Base-by-base conservation (phyloP, 1,284 basidiomycete species). In the Sphagnurus paluster region DNA sequence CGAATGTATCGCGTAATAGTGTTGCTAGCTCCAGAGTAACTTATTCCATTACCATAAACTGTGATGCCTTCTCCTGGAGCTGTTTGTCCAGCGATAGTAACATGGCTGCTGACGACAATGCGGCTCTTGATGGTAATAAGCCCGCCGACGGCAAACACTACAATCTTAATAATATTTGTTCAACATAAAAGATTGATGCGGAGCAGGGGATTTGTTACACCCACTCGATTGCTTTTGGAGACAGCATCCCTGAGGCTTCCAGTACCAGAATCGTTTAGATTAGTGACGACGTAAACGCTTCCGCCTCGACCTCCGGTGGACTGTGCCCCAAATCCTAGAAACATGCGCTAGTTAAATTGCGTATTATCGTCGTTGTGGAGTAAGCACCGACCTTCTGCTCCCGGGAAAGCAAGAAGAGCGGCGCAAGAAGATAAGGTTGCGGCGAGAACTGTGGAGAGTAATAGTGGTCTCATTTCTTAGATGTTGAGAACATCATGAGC, bases 161-260 rank as follows among this genome's bases (percentile, higher is more conserved):
- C 63, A 42, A 66, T 63, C 61, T 66, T 32, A n/a, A n/a, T n/a
- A n/a, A n/a, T n/a, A n/a, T n/a, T 16, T 8, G 16, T n/a, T n/a
- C 25, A 7, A 6, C 7, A 26, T 26, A 11, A 26, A 41, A 5
- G n/a, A 10, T 17, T 3, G 33, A 25, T 23, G 19, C 34, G 8
- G 42, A 36, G 11, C 3, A 10, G 9, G 19, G 13, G 20, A 30
- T 8, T 10, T 25, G 26, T 5, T 14, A 19, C n/a, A 44, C 56
- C 5, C 39, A 61, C 62, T 47, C 66, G 54, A 42, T 64, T 61
- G 5, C 63, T 49, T 39, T 62, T 48, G 21, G 63, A 67, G 13
- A 69, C 67, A 8, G 67, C 66, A 34, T 68, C 66, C 25, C 65
- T 63, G 44, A 69, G 62, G 50, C 64, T 66, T 24, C 66, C 67